A percentile compares a stretch with the other conserved stretches of the same genome.
phyloP scores from a whole-genome alignment of 139 green algal genomes.

The Haematococcus sp. region DNA sequence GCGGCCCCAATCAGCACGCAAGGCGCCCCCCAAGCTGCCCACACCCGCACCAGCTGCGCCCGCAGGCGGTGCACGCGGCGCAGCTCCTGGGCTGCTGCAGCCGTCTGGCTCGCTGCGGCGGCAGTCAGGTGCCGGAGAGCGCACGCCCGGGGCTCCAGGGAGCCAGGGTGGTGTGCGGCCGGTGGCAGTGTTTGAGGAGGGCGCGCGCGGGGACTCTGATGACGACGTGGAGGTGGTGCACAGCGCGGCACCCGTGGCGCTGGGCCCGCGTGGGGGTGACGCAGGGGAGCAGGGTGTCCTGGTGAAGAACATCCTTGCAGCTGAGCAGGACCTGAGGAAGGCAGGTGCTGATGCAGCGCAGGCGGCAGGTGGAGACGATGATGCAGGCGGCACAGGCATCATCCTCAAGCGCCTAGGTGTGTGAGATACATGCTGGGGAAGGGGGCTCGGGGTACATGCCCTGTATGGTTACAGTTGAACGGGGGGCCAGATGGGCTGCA shows the following conservation, averaged over 20 bases:
- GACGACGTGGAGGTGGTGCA: conserved; percentile 54
- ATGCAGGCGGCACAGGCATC: conserved; percentile 40
- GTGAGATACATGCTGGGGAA: too few species aligned
- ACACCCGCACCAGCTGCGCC: neutral
- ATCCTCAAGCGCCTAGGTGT: conserved; percentile 42
- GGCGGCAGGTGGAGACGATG: neutral
- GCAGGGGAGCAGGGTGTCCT: conserved; percentile 53
- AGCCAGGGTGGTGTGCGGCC: neutral
- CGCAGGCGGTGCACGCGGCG: neutral
- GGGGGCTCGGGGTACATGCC: too few species aligned
- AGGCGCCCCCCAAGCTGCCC: conserved; percentile 46
- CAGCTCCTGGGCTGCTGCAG: neutral
- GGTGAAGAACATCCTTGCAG: conserved; percentile 66
- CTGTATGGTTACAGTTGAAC: too few species aligned
- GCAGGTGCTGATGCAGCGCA: conserved; percentile 10
- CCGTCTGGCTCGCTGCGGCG: neutral
- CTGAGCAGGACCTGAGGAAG: conserved; percentile 55
- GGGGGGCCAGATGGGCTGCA: too few species aligned
- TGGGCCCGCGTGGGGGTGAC: conserved; percentile 11
- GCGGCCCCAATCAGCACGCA: conserved; percentile 44
- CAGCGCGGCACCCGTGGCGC: conserved; percentile 19
- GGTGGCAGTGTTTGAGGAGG: conserved; percentile 36
- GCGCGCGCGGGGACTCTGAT: conserved; percentile 32
- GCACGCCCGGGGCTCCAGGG: too few species aligned
- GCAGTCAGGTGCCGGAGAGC: neutral